Percentiles rank a stretch among this genome's conserved stretches.
Evolutionary conservation across 139 green algal species (phyloP).

Genomic region (Nannochloris sp.): DNA sequence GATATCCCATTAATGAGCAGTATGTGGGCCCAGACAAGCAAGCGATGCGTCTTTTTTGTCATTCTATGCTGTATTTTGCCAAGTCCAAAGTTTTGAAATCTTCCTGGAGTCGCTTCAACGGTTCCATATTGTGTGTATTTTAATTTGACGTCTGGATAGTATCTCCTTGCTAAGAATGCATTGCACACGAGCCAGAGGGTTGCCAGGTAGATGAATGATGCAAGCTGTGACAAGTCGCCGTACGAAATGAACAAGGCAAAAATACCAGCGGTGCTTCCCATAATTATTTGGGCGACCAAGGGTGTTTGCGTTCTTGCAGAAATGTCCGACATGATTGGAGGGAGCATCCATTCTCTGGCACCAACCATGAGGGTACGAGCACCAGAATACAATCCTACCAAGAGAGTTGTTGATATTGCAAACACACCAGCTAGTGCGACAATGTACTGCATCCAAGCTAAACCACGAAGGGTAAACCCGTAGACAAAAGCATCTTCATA

Average conservation of each 20-base stretch:
- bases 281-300: constrained; percentile 20
- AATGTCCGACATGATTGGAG: constrained; percentile 22
- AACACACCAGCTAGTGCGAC: constrained; percentile 11
- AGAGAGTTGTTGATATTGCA: constrained; percentile 19
- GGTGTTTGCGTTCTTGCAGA: constrained; percentile 25
- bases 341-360: constrained; percentile 27
- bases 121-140: constrained; percentile 20
- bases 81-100: neutral
- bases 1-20: constrained; percentile 8
- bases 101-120: neutral
- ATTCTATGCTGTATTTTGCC: neutral
- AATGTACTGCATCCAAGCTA: constrained; percentile 25
- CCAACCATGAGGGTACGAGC: constrained; percentile 24
- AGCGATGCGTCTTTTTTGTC: neutral
- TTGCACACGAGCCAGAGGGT: constrained; percentile 25
- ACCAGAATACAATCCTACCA: constrained; percentile 23
- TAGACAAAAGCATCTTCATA: neutral
- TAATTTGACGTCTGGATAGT: constrained; percentile 25
- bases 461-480: neutral
- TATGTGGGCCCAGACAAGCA: constrained; percentile 2
- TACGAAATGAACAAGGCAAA: constrained; percentile 13
- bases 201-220: constrained; percentile 10
- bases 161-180: constrained; percentile 19
- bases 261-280: constrained; percentile 19
- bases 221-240: constrained; percentile 4